Base-by-base conservation (phyloP, 129 eudicot genomes). In the Glebionis coronaria region DNA sequence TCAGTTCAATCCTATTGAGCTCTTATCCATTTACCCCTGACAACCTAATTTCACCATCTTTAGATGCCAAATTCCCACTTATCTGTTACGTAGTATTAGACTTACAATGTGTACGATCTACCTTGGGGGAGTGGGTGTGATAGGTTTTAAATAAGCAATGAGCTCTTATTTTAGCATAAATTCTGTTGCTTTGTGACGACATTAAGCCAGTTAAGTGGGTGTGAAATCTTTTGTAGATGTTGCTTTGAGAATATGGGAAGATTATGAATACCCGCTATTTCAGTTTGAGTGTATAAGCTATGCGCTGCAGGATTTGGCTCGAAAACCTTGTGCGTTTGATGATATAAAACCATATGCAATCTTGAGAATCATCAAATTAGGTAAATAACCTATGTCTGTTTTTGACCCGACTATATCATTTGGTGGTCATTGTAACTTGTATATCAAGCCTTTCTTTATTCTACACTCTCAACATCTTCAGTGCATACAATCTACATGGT, bases 251-350 rank as follows among this genome's bases (percentile, higher is more conserved):
- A 73, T 79, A 20, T 50, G 61, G 42, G 20, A 28, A 12, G 28
- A 56, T 12, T 44, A 54, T 12, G 60, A 68, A 58, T 51, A 60
- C 10, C 25, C 57, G 2, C 20, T 78, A 63, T 73, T 70, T n/a
- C 11, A 11, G n/a, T 11, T 56, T 52, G 23, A 45, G 45, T 46
- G 31, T 66, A 74, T 5, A 5, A 1, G 63, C 42, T 1, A 5
- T 1, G 50, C 65, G 11, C 76, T 79, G 20, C 76, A 63, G 58
- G 79, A 54, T 6, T 40, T 79, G 65, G 76, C 73, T 21, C 47
- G 72, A 68, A 79, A 73, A 44, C 76, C 79, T 50, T 52, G 10
- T 3, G 25, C 25, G 0, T 52, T 52, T 52, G 4, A 21, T 56
- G 35, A 56, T 11, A 56, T 56, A 11, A 19, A 56, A 3, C 61